phyloP scores from a whole-genome alignment of 352 stramenopile genomes.

The Globisporangium abappressorium region DNA sequence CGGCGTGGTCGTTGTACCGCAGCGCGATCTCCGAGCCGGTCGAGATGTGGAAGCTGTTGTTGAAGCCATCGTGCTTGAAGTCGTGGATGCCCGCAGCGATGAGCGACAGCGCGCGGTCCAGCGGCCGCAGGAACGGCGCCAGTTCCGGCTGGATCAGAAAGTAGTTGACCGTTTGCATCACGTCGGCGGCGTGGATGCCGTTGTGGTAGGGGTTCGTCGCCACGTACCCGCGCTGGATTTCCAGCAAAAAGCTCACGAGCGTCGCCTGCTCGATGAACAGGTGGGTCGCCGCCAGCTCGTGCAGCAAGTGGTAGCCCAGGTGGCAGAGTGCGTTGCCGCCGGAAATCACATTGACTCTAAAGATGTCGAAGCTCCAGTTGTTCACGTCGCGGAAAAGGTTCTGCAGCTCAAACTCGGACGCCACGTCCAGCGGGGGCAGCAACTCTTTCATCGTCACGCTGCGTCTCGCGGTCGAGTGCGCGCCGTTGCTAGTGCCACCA shows the following conservation, averaged over 20 bases:
- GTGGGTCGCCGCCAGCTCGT: slow-evolving; percentile 52
- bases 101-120: slow-evolving; percentile 72
- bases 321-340: slow-evolving; percentile 71
- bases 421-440: slow-evolving; percentile 51
- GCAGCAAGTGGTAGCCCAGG: slow-evolving; percentile 73
- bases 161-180: slow-evolving; percentile 88
- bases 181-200: slow-evolving; percentile 85
- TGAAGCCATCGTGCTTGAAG: slow-evolving; percentile 89
- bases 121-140: slow-evolving; percentile 63
- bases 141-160: slow-evolving; percentile 80
- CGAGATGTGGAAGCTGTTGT: slow-evolving; percentile 89
- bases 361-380: slow-evolving; percentile 80
- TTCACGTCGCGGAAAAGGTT: slow-evolving; percentile 50
- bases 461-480: slow-evolving; percentile 11
- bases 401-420: slow-evolving; percentile 67
- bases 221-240: slow-evolving; percentile 84
- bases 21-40: slow-evolving; percentile 84
- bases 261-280: slow-evolving; percentile 60
- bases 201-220: slow-evolving; percentile 89
- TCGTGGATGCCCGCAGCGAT: slow-evolving; percentile 86
- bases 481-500: background rate
- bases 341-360: slow-evolving; percentile 64
- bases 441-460: slow-evolving; percentile 65
- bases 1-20: slow-evolving; percentile 87
- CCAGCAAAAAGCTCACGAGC: slow-evolving; percentile 72